Evolutionary conservation across 331 rosid genomes (phyloP).

Genomic region (Stylosanthes scabra): DNA sequence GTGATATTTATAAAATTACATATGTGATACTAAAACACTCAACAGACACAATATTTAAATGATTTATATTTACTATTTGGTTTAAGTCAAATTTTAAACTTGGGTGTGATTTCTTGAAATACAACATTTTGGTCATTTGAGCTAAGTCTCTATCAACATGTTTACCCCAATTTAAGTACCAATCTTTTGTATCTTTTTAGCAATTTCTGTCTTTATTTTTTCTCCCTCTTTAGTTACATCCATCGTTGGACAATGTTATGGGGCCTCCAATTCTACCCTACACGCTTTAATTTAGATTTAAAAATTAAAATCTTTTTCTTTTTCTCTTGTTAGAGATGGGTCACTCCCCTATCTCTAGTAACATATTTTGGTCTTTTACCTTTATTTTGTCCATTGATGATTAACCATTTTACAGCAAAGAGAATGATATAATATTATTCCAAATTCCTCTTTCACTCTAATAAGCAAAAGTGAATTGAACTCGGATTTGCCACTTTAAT

Average conservation of each 20-base stretch:
- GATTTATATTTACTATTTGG: too few species aligned
- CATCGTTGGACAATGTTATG: background rate
- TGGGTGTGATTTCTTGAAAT: too few species aligned
- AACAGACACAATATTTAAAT: too few species aligned
- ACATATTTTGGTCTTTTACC: conserved; percentile 22
- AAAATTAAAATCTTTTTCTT: conserved; percentile 13
- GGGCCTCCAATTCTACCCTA: background rate
- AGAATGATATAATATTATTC: conserved; percentile 17
- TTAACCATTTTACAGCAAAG: conserved; percentile 17
- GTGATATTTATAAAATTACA: too few species aligned
- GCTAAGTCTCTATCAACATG: background rate
- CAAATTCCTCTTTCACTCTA: conserved; percentile 10
- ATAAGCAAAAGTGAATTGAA: conserved; percentile 30
- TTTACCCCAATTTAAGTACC: conserved; percentile 21
- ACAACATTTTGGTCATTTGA: too few species aligned
- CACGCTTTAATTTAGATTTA: conserved; percentile 23
- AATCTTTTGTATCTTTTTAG: background rate
- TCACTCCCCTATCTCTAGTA: conserved; percentile 9
- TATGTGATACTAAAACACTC: too few species aligned
- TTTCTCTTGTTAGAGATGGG: background rate
- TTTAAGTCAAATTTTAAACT: too few species aligned
- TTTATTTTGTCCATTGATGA: background rate
- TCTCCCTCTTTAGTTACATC: background rate
- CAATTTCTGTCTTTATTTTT: background rate
- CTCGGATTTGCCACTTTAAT: conserved; percentile 16